Evolutionary conservation across 2,329 filamentous ascomycete genomes (phyloP).

Genomic region (Hypoxylon sp.): DNA sequence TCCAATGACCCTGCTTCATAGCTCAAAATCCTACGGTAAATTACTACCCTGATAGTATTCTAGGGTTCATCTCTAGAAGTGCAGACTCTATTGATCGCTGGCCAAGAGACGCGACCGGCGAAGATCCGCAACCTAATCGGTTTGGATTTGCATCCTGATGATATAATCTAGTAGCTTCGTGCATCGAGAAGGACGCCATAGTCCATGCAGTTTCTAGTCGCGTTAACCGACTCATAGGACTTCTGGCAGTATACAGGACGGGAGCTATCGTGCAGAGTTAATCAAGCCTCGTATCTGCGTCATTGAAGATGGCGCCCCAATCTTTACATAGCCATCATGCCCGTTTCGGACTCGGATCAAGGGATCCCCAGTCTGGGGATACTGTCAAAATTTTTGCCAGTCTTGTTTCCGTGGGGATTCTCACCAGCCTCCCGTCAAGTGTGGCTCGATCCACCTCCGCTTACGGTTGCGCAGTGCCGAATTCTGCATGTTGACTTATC

Average conservation of each 20-base stretch:
- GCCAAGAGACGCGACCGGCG: constrained; percentile 21
- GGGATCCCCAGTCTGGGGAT: constrained; percentile 35
- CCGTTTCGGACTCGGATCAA: constrained; percentile 44
- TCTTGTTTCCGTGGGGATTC: constrained; percentile 25
- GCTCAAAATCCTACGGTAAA: constrained; percentile 2
- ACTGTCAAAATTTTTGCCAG: constrained; percentile 16
- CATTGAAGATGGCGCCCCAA: constrained; percentile 23
- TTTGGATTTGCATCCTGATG: constrained; percentile 17
- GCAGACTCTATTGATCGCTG: constrained; percentile 1
- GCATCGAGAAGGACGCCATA: not conserved
- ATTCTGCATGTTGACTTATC: constrained; percentile 39
- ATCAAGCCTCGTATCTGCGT: constrained; percentile 35
- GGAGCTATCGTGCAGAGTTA: constrained; percentile 21
- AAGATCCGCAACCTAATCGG: constrained; percentile 38
- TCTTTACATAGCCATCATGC: constrained; percentile 37
- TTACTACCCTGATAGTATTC: not conserved
- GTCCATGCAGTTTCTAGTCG: constrained; percentile 1
- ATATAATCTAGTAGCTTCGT: constrained; percentile 21
- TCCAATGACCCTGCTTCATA: constrained; percentile 8
- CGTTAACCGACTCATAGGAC: constrained; percentile 3
- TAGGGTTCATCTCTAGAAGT: not conserved
- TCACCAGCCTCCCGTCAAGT: constrained; percentile 13
- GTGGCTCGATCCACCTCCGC: constrained; percentile 20
- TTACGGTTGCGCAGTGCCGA: constrained; percentile 38
- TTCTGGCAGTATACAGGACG: constrained; percentile 13